Percentiles rank a stretch among this genome's conserved stretches.
These are phyloP conservation scores for Lonicera japonica DNA, from an alignment of 129 eudicot species.

Conservation along the genomic window DNA sequence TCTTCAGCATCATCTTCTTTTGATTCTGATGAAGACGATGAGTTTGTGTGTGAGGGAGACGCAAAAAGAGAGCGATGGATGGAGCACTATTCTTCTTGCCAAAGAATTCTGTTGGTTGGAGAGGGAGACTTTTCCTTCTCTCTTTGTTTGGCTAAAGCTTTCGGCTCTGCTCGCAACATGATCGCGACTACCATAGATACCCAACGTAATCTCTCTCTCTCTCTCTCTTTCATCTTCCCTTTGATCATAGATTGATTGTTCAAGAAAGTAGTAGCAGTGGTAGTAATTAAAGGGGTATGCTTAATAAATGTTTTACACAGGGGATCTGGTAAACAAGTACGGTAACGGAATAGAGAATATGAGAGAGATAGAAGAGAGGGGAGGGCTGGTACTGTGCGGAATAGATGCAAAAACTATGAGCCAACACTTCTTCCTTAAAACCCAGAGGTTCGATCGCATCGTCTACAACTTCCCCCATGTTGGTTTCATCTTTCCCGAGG, in stretches of 20 bases:
- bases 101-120: constrained; percentile 45
- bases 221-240: too few species aligned
- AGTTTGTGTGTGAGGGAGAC: background rate
- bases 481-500: constrained; percentile 34
- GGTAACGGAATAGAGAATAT: constrained; percentile 21
- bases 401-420: constrained; percentile 40
- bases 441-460: constrained; percentile 43
- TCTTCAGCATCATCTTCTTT: background rate
- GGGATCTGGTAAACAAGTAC: constrained; percentile 27
- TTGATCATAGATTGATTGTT: too few species aligned
- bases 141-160: constrained; percentile 40
- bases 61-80: constrained; percentile 25
- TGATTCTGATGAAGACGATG: background rate
- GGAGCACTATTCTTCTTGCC: constrained; percentile 34
- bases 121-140: constrained; percentile 70
- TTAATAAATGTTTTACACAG: constrained; percentile 12
- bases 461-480: constrained; percentile 47
- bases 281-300: too few species aligned
- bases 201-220: background rate
- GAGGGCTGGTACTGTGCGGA: constrained; percentile 30
- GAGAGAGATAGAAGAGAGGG: constrained; percentile 27
- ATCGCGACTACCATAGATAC: constrained; percentile 45
- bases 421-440: constrained; percentile 33
- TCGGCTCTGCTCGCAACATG: constrained; percentile 43
- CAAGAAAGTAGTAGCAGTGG: too few species aligned